A percentile compares a stretch with the other conserved stretches of the same genome.
Evolutionary conservation across 768 basidiomycete genomes (phyloP).

Genomic region (Phanerochaete sordida): DNA sequence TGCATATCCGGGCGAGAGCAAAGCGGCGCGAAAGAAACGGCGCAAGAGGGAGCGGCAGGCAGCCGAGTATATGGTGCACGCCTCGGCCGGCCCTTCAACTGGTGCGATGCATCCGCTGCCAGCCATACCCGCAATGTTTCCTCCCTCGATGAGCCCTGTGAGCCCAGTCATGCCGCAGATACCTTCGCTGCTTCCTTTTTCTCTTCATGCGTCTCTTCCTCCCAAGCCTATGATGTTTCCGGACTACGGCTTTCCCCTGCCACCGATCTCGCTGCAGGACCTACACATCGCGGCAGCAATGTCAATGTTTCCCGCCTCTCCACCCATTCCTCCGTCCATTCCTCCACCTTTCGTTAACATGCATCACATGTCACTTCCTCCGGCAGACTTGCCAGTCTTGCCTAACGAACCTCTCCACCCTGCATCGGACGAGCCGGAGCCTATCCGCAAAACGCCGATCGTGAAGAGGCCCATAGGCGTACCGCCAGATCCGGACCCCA

Average conservation of each 20-base stretch:
- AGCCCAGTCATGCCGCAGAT: neutral
- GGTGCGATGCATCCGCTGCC: neutral
- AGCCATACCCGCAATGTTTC: neutral
- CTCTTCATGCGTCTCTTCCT: neutral
- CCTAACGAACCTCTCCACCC: neutral
- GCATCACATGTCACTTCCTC: neutral
- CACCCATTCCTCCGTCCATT: neutral
- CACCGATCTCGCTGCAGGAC: neutral
- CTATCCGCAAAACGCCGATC: neutral
- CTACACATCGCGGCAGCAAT: neutral
- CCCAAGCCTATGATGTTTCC: neutral
- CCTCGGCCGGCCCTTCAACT: neutral
- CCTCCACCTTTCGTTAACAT: neutral
- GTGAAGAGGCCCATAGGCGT: slow-evolving; percentile 14
- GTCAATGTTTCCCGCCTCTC: too few relatives aligned
- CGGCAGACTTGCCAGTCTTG: neutral
- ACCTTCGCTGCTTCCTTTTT: neutral
- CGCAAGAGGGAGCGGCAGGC: slow-evolving; percentile 7
- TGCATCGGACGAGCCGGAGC: neutral
- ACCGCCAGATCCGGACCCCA: slow-evolving; percentile 11
- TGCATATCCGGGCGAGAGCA: slow-evolving; percentile 7
- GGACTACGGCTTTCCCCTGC: neutral
- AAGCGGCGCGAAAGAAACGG: slow-evolving; percentile 15
- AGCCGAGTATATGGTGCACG: neutral
- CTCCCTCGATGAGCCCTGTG: neutral